These are phyloP conservation scores for Cladophialophora chaetospira DNA, from an alignment of 2,329 filamentous ascomycete genomes.

Conservation along the genomic window DNA sequence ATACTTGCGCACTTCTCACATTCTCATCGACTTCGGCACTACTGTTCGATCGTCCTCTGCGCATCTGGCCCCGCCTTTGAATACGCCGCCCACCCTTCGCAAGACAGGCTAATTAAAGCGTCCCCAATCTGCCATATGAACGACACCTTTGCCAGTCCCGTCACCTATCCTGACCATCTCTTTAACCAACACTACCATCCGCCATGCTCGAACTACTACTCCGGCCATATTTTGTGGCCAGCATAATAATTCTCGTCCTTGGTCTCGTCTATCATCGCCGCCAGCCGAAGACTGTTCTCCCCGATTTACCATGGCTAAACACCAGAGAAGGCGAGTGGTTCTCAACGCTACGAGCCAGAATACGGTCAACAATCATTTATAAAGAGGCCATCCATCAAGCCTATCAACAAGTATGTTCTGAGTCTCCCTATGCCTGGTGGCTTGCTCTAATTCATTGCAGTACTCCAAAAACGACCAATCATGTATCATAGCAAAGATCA, in stretches of 20 bases:
- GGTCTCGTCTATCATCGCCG: neutral
- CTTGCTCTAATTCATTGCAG: conserved; percentile 5
- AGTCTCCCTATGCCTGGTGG: neutral
- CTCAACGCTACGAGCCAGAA: conserved; percentile 16
- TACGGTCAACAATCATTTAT: conserved; percentile 18
- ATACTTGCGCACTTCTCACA: neutral
- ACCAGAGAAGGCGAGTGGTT: conserved; percentile 19
- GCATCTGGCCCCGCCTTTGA: neutral
- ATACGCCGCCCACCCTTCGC: neutral
- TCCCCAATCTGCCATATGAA: neutral
- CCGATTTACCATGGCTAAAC: conserved; percentile 26
- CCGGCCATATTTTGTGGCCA: conserved; percentile 3
- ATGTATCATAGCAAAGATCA: conserved; percentile 19
- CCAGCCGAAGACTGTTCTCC: conserved; percentile 3
- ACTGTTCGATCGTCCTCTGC: neutral
- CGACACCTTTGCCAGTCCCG: too few species aligned
- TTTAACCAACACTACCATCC: neutral
- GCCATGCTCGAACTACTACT: conserved; percentile 17
- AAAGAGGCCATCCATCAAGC: conserved; percentile 19
- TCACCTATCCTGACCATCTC: neutral
- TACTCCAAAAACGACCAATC: conserved; percentile 21
- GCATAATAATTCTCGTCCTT: conserved; percentile 1
- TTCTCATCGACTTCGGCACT: neutral
- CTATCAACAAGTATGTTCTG: conserved; percentile 19
- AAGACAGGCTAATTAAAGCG: neutral